Evolutionary conservation across 2,329 filamentous ascomycete genomes (phyloP), one percentile per base, ranked within the genome.

Genomic region (Penicillium sp.): DNA sequence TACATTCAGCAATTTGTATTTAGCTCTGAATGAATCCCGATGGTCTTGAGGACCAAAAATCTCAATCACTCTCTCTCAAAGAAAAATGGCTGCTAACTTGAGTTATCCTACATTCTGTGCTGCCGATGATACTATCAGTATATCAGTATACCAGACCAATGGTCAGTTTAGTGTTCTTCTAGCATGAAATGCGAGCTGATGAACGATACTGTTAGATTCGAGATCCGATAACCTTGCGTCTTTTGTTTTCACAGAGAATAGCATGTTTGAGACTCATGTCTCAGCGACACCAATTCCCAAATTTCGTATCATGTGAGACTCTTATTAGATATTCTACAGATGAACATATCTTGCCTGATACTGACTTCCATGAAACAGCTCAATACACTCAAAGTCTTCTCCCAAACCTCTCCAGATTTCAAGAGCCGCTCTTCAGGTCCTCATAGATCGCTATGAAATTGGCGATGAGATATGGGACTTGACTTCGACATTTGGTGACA

Each of bases 401-500:
- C 52, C 56, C 40, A n/a, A 11, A 2, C 61, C 61, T 1, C 48
- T 61, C 9, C 52, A 50, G 2, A 58, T 64, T 14, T 63, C 61
- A 9, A 52, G 54, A 34, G 5, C 32, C 11, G 58, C 55, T 4
- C 46, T 64, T n/a, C 43, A 44, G 34, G 42, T 16, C 2, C 45
- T 64, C 11, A 56, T 55, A 11, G 46, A 52, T 8, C n/a, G 21
- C 0, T 63, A 63, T 38, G 45, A 49, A 8, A 60, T 61, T 42
- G 52, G 57, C 2, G 11, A 42, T 6, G 38, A 52, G 2, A 54
- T 63, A 18, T 49, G 55, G 8, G 58, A 64, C 29, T 55, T 55
- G 10, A 44, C 32, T 2, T 47, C 59, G 6, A 61, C 58, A 4
- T 64, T 64, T n/a, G 61, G 61, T 4, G 58, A 64, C 18, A 64